phyloP scores from a whole-genome alignment of 306 rosid species.

The Quercus variabilis region DNA sequence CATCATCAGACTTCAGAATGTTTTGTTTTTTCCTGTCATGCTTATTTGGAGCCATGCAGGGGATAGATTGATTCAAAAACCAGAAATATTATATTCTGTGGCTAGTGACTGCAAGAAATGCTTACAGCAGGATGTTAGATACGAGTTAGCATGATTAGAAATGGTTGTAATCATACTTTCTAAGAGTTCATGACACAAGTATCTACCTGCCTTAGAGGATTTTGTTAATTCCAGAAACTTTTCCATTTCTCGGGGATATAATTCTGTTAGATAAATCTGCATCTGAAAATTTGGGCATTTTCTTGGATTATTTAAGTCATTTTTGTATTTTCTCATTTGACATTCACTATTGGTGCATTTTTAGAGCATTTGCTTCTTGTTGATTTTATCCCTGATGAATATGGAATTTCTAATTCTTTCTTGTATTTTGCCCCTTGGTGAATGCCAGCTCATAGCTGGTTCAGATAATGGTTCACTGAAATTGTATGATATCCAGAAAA shows the following conservation, averaged over 20 bases:
- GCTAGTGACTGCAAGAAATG: conserved; percentile 11
- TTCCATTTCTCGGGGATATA: too few relatives aligned
- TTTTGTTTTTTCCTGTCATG: conserved; percentile 11
- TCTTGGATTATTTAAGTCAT: too few relatives aligned
- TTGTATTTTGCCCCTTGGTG: conserved; percentile 18
- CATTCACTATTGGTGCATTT: conserved; percentile 13
- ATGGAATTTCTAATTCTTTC: conserved; percentile 24
- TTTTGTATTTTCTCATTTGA: background rate
- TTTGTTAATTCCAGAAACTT: too few relatives aligned
- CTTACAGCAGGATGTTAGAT: background rate
- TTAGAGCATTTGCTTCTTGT: conserved; percentile 20
- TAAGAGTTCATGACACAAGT: too few relatives aligned
- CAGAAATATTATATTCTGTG: conserved; percentile 9
- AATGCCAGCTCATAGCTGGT: conserved; percentile 83
- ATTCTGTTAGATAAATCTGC: too few relatives aligned
- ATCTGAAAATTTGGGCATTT: too few relatives aligned
- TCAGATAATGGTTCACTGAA: conserved; percentile 83
- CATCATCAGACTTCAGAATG: conserved; percentile 2
- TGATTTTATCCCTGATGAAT: conserved; percentile 8
- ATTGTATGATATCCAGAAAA: conserved; percentile 57
- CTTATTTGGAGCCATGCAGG: conserved; percentile 9
- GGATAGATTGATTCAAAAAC: conserved; percentile 7
- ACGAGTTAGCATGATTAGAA: conserved; percentile 12
- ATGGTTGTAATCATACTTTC: background rate
- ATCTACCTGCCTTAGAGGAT: too few relatives aligned